Conservation (phyloP, 2,329 filamentous ascomycete species). For the Alternaria consortialis region DNA sequence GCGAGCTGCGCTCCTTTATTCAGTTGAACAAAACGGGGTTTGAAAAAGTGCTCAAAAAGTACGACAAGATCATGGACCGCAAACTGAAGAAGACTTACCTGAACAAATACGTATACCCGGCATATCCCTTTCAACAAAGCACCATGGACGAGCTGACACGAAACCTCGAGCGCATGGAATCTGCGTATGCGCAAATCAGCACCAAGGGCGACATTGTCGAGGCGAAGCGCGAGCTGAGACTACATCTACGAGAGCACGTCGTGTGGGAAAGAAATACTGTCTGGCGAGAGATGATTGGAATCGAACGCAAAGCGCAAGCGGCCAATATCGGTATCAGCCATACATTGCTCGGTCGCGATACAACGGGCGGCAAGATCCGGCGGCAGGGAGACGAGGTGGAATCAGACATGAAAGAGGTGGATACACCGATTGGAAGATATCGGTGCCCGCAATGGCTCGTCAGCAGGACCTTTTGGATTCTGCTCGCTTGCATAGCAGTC, state of each 20-base stretch:
- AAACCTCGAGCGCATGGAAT: slow-evolving; percentile 77
- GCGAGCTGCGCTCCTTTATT: slow-evolving; percentile 93
- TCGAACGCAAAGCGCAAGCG: slow-evolving; percentile 93
- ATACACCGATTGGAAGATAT: slow-evolving; percentile 81
- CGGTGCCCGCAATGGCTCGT: slow-evolving; percentile 82
- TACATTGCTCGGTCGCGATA: slow-evolving; percentile 79
- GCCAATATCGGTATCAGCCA: slow-evolving; percentile 83
- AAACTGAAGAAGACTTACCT: slow-evolving; percentile 82
- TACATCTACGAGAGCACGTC: slow-evolving; percentile 93
- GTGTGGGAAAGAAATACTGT: slow-evolving; percentile 99
- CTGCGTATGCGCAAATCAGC: slow-evolving; percentile 80
- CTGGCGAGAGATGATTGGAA: slow-evolving; percentile 98
- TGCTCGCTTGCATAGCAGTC: slow-evolving; percentile 74
- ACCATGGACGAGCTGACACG: slow-evolving; percentile 76
- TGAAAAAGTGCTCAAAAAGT: slow-evolving; percentile 96
- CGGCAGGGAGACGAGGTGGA: slow-evolving; percentile 86
- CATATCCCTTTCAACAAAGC: slow-evolving; percentile 80
- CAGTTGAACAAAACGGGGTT: slow-evolving; percentile 98
- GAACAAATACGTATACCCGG: slow-evolving; percentile 74
- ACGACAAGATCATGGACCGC: slow-evolving; percentile 92
- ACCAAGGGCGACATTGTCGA: slow-evolving; percentile 79
- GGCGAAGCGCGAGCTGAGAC: slow-evolving; percentile 84
- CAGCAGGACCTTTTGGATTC: slow-evolving; percentile 79
- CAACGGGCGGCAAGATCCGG: slow-evolving; percentile 71
- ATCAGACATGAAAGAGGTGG: slow-evolving; percentile 71